Evolutionary conservation across 805 yeast species (phyloP).

Genomic region (Jamesozyma lodderae): DNA sequence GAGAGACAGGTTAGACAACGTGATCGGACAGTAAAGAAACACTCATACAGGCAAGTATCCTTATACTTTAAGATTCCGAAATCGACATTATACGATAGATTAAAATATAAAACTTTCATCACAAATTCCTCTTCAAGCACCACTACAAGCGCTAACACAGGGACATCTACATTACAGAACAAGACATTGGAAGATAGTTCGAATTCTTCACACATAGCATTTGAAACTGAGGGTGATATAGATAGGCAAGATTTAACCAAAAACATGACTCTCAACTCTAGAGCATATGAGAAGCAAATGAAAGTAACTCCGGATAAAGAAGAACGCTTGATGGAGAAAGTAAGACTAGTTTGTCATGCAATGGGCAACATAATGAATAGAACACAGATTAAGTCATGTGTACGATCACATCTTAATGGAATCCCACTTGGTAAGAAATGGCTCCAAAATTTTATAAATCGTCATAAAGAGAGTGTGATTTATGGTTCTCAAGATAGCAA

Average conservation of each 20-base stretch:
- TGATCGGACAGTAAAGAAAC: constrained; percentile 13
- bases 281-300: constrained; percentile 21
- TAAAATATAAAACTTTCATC: constrained; percentile 6
- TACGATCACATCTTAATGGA: constrained; percentile 11
- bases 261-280: no score
- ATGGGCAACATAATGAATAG: constrained; percentile 17
- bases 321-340: constrained; percentile 9
- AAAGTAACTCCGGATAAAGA: constrained; percentile 18
- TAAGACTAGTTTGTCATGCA: constrained; percentile 12
- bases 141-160: no score
- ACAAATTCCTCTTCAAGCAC: neutral
- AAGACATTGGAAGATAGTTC: no score
- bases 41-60: constrained; percentile 21
- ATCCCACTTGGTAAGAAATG: constrained; percentile 20
- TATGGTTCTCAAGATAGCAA: constrained; percentile 14
- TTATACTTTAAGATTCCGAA: constrained; percentile 21
- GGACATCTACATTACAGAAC: no score
- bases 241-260: no score
- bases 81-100: constrained; percentile 22
- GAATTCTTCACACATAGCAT: no score
- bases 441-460: constrained; percentile 17
- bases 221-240: neutral
- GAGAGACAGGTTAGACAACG: constrained; percentile 10
- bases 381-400: constrained; percentile 15
- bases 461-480: constrained; percentile 16